Conservation (phyloP, 192 early-diverging fungal genomes). For the Linnemannia elongata region DNA sequence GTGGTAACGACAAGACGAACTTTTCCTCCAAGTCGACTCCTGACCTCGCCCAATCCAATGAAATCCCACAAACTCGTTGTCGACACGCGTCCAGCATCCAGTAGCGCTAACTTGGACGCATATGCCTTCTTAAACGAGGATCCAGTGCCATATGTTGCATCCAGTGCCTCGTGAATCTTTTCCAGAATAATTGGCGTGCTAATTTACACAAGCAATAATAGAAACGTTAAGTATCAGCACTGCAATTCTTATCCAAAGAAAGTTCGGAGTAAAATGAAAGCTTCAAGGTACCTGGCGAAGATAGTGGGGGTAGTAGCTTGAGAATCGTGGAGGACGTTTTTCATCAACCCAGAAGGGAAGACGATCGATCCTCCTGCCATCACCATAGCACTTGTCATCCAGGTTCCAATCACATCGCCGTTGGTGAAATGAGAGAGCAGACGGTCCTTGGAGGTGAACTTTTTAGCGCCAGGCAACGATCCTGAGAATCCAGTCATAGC, state of each 20-base stretch:
- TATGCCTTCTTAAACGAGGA: conserved; percentile 36
- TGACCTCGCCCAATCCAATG: conserved; percentile 39
- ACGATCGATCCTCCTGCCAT: conserved; percentile 36
- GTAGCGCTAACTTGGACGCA: conserved; percentile 28
- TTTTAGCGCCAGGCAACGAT: conserved; percentile 22
- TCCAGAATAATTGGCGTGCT: conserved; percentile 48
- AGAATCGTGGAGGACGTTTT: conserved; percentile 50
- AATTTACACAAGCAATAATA: background rate
- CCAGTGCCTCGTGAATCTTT: conserved; percentile 49
- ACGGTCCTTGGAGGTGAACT: conserved; percentile 38
- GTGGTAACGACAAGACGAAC: conserved; percentile 44
- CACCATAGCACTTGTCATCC: conserved; percentile 40
- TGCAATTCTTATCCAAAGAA: too few relatives aligned
- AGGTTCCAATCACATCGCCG: conserved; percentile 44
- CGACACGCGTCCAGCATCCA: conserved; percentile 25
- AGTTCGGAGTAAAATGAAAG: background rate
- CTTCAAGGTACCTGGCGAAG: conserved; percentile 36
- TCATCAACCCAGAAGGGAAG: conserved; percentile 49
- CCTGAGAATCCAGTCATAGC: conserved; percentile 56
- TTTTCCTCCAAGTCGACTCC: conserved; percentile 44
- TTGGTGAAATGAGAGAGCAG: conserved; percentile 49
- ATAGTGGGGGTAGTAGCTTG: conserved; percentile 40
- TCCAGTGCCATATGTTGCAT: conserved; percentile 42
- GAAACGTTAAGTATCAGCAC: background rate
- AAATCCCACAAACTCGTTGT: conserved; percentile 49